Percentiles rank a stretch among this genome's conserved stretches.
Conservation (phyloP, 2,329 filamentous ascomycete genomes). For the Ophiocordyceps camponoti-leonardi region DNA sequence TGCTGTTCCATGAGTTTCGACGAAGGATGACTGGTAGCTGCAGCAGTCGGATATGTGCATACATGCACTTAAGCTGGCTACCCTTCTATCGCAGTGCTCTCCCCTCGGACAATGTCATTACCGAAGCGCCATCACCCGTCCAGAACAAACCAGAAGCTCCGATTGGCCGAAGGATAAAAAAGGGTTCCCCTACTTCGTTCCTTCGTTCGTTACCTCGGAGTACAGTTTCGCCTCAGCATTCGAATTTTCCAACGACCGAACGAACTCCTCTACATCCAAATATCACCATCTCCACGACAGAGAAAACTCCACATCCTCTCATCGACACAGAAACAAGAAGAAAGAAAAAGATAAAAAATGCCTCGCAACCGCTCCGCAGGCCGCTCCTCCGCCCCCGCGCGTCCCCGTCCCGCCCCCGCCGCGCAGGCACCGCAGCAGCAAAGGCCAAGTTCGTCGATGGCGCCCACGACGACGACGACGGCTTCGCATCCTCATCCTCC, state of each 20-base stretch:
- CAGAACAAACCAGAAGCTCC: neutral
- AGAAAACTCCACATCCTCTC: no score
- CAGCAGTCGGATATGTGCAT: no score
- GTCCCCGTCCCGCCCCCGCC: constrained; percentile 36
- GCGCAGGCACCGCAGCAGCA: constrained; percentile 26
- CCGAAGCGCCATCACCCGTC: neutral
- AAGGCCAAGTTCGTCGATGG: neutral
- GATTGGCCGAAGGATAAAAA: neutral
- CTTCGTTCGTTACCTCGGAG: neutral
- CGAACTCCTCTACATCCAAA: no score
- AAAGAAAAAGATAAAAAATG: no score
- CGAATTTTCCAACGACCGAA: no score
- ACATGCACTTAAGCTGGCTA: neutral
- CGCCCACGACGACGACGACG: constrained; percentile 30
- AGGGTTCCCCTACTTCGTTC: neutral
- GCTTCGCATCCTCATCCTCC: no score
- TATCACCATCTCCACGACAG: no score
- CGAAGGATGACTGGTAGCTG: no score
- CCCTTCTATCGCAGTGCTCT: no score
- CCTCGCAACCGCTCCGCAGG: constrained; percentile 59
- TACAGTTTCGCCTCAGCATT: no score
- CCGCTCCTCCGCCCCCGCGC: constrained; percentile 36
- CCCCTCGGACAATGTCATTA: neutral
- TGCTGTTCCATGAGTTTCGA: no score
- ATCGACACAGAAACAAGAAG: no score